Evolutionary conservation across 192 early-diverging fungal species (phyloP).

Genomic region (Podila horticola): DNA sequence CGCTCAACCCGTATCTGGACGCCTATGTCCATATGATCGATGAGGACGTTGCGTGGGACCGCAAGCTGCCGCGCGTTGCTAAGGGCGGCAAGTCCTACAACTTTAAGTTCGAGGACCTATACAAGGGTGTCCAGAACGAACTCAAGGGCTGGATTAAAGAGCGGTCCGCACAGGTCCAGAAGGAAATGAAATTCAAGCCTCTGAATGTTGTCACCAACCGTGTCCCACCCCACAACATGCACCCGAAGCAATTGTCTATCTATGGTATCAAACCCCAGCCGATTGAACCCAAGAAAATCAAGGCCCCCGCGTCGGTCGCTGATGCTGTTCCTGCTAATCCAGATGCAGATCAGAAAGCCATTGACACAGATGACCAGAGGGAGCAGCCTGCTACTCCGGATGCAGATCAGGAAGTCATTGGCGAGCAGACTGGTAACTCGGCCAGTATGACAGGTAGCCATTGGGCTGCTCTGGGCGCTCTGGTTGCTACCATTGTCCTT

Average conservation of each 20-base stretch:
- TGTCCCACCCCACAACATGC: conserved; percentile 11
- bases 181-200: conserved; percentile 21
- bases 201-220: conserved; percentile 10
- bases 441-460: conserved; percentile 6
- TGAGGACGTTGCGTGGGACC: conserved; percentile 55
- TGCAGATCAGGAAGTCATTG: too few species aligned
- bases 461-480: conserved; percentile 21
- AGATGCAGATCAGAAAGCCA: not conserved
- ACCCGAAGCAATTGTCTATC: conserved; percentile 1
- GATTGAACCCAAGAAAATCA: not conserved
- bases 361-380: not conserved
- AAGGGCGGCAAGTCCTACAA: conserved; percentile 18
- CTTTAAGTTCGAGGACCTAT: conserved; percentile 22
- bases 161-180: conserved; percentile 12
- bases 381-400: not conserved
- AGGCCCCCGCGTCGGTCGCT: not conserved
- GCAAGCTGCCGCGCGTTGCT: conserved; percentile 15
- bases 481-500: conserved; percentile 3
- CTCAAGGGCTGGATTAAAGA: conserved; percentile 23
- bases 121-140: conserved; percentile 11
- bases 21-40: conserved; percentile 50
- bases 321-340: not conserved
- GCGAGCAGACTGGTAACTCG: not conserved
- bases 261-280: not conserved
- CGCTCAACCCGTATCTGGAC: conserved; percentile 39